phyloP scores from a whole-genome alignment of 2,329 filamentous ascomycete genomes.

The Harringtonia lauricola region DNA sequence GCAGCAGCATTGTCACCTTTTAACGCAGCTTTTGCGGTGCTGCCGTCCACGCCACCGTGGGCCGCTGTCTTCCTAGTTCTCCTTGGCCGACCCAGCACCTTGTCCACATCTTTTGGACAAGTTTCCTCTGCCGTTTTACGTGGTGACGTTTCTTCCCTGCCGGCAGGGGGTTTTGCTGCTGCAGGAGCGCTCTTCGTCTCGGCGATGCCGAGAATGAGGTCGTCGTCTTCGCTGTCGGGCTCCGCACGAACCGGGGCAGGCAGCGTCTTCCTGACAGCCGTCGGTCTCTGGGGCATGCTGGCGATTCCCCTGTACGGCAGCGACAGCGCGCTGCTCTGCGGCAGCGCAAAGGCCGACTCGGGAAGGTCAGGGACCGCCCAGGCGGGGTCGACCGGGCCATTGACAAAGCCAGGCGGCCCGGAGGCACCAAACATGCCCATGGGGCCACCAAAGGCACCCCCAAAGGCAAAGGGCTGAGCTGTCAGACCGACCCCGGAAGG shows the following conservation, averaged over 20 bases:
- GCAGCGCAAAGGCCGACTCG: slow-evolving; percentile 7
- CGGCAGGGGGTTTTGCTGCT: no score
- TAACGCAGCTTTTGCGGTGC: no score
- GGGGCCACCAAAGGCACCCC: neutral
- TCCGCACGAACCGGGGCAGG: slow-evolving; percentile 1
- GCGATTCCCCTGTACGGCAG: no score
- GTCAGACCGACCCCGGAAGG: slow-evolving; percentile 7
- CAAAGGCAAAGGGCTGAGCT: slow-evolving; percentile 1
- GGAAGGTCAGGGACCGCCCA: slow-evolving; percentile 27
- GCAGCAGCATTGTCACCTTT: no score
- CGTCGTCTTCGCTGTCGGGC: slow-evolving; percentile 17
- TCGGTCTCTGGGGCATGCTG: neutral
- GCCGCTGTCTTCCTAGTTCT: no score
- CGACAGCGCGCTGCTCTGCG: neutral
- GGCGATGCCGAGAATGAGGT: slow-evolving; percentile 17
- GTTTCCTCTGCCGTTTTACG: neutral
- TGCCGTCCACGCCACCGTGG: neutral
- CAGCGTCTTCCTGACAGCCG: slow-evolving; percentile 8
- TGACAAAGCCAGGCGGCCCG: slow-evolving; percentile 9
- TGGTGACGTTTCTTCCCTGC: no score
- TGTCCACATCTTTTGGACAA: no score
- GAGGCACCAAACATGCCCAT: neutral
- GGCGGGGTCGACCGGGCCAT: slow-evolving; percentile 20
- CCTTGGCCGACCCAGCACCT: no score
- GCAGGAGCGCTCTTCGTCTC: neutral